Base-by-base conservation (phyloP, 306 rosid genomes). In the Gillenia trifoliata region DNA sequence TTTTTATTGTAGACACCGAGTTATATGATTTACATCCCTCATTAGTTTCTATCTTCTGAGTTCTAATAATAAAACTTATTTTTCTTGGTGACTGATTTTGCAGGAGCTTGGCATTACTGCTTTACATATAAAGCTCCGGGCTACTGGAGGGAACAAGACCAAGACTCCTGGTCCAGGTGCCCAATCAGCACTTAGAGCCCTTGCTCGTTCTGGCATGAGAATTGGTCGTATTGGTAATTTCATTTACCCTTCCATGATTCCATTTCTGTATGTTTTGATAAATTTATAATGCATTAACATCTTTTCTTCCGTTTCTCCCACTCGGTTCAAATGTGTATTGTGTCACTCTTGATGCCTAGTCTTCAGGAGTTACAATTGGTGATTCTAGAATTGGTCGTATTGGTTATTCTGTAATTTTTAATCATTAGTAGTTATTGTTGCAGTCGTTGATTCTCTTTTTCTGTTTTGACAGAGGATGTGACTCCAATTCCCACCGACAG, bases 191-290 rank as follows among this genome's bases (percentile, higher is more conserved):
- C 84, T 86, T 11, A 68, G 90, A 23, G 90, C 90, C 40, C 90
- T 86, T 76, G 90, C 90, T 66, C 90, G 90, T 41, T 83, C 86
- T 20, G 90, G 90, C 66, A 83, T 83, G 90, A 83, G 83, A 82
- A 64, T 86, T 74, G 90, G 90, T 26, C 88, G 90, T 31, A 86
- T 81, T 60, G 90, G 90, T 86, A 76, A 31, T 19, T 7, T 4
- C 7, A 71, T 38, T 6, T 31, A 8, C 10, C 6, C 2, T 22
- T 60, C 23, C 30, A 66, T 26, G 5, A n/a, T n/a, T n/a, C n/a
- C n/a, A n/a, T n/a, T 10, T 34, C 9, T 22, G 50, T 15, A 19
- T n/a, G 52, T 28, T 10, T 54, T 7, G 16, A 4, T 50, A 47
- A 47, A 33, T n/a, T 19, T 8, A 11, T 22, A 30, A 45, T 25